phyloP scores from a whole-genome alignment of 768 basidiomycete species.

The Boletus bicolor region DNA sequence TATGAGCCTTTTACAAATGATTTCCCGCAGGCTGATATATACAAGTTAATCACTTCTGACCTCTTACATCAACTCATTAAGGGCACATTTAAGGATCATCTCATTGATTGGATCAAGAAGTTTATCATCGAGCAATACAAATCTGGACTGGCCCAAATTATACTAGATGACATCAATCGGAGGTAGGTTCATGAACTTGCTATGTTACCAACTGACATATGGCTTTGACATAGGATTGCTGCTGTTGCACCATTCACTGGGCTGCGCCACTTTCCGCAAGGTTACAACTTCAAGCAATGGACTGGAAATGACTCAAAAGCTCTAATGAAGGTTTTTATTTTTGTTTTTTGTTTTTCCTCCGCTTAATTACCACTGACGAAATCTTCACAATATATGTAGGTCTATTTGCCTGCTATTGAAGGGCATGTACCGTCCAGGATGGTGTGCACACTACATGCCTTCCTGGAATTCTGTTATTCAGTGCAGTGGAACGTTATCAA shows the following conservation, averaged over 20 bases:
- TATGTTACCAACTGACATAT: too few species aligned
- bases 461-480: slow-evolving; percentile 35
- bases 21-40: slow-evolving; percentile 32
- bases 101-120: not conserved
- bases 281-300: slow-evolving; percentile 35
- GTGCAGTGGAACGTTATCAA: slow-evolving; percentile 17
- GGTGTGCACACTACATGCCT: slow-evolving; percentile 14
- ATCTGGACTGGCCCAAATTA: not conserved
- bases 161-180: slow-evolving; percentile 31
- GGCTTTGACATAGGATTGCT: slow-evolving; percentile 22
- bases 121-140: not conserved
- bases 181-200: slow-evolving; percentile 9
- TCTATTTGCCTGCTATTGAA: slow-evolving; percentile 4
- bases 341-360: too few species aligned
- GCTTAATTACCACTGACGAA: too few species aligned
- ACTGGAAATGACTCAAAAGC: slow-evolving; percentile 38
- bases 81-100: not conserved
- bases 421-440: slow-evolving; percentile 21
- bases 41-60: too few species aligned
- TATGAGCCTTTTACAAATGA: too few species aligned
- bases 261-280: slow-evolving; percentile 29
- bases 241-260: slow-evolving; percentile 27
- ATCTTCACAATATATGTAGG: too few species aligned
- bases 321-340: slow-evolving; percentile 32
- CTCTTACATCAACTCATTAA: too few species aligned